These are phyloP conservation scores for Colletotrichum viniferum DNA, from an alignment of 2,329 filamentous ascomycete genomes.

Conservation along the genomic window DNA sequence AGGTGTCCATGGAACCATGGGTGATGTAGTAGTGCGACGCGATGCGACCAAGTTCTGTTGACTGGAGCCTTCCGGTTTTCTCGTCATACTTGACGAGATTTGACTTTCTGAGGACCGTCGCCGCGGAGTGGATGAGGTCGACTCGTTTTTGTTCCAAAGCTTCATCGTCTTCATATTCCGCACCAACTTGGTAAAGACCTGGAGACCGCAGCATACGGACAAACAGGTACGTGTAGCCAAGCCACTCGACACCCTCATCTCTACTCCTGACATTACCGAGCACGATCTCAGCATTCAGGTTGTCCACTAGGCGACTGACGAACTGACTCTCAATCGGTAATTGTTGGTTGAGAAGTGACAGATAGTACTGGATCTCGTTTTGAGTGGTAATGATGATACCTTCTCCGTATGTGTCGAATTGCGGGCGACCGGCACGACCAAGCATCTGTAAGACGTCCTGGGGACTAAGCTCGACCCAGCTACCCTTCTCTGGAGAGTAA, in stretches of 20 bases:
- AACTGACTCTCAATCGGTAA: constrained; percentile 97
- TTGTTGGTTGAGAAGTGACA: constrained; percentile 96
- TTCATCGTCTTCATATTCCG: constrained; percentile 93
- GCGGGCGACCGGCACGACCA: constrained; percentile 92
- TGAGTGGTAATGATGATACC: constrained; percentile 99
- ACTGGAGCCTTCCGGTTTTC: constrained; percentile 84
- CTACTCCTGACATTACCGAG: constrained; percentile 89
- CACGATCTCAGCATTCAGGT: constrained; percentile 94
- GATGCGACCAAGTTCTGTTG: constrained; percentile 93
- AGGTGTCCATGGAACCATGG: constrained; percentile 93
- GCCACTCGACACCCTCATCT: constrained; percentile 98
- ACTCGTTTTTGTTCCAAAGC: constrained; percentile 95
- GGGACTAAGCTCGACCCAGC: constrained; percentile 96
- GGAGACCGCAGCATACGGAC: constrained; percentile 97
- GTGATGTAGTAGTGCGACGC: constrained; percentile 99
- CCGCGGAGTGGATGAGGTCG: constrained; percentile 95
- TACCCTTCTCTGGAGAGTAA: constrained; percentile 97
- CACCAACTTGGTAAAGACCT: constrained; percentile 91
- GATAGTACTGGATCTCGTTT: constrained; percentile 93
- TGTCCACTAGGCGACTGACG: constrained; percentile 90
- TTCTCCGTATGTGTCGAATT: constrained; percentile 97
- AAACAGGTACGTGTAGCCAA: constrained; percentile 97
- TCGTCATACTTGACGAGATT: constrained; percentile 95
- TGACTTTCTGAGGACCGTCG: constrained; percentile 83
- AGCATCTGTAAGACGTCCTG: constrained; percentile 99